Percentiles rank a stretch among this genome's conserved stretches.
Evolutionary conservation across 768 basidiomycete genomes (phyloP).

Genomic region (Antrodiella citrinella): DNA sequence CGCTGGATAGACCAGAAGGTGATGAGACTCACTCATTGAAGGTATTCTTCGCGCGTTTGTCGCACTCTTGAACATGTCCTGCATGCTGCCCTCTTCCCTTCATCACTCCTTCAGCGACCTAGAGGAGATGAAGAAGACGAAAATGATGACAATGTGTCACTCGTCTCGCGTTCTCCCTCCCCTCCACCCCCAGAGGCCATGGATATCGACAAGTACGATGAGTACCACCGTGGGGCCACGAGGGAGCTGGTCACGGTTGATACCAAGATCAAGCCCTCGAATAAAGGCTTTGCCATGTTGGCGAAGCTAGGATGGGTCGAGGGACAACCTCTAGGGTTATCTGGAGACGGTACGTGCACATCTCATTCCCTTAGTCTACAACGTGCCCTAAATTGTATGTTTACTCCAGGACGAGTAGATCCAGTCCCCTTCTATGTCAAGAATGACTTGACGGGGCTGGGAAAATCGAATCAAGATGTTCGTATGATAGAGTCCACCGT

Average conservation of each 20-base stretch:
- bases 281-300: constrained; percentile 76
- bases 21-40: constrained; percentile 32
- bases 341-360: constrained; percentile 58
- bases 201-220: constrained; percentile 62
- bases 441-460: constrained; percentile 69
- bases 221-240: constrained; percentile 40
- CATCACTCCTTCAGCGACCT: constrained; percentile 49
- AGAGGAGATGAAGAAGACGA: constrained; percentile 37
- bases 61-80: constrained; percentile 31
- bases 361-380: constrained; percentile 3
- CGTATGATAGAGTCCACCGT: constrained; percentile 82
- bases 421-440: constrained; percentile 80
- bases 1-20: constrained; percentile 32
- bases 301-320: constrained; percentile 79
- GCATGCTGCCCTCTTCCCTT: constrained; percentile 47
- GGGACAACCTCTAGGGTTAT: constrained; percentile 69
- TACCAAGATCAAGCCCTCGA: constrained; percentile 69
- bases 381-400: neutral
- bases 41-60: constrained; percentile 58
- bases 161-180: constrained; percentile 74
- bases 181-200: constrained; percentile 41
- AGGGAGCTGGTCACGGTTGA: constrained; percentile 74
- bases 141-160: constrained; percentile 62
- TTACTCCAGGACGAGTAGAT: constrained; percentile 59
- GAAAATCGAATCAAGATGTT: constrained; percentile 71